These are phyloP conservation scores for Cercospora brassicicola DNA, from an alignment of 2,329 filamentous ascomycete species.

Conservation along the genomic window DNA sequence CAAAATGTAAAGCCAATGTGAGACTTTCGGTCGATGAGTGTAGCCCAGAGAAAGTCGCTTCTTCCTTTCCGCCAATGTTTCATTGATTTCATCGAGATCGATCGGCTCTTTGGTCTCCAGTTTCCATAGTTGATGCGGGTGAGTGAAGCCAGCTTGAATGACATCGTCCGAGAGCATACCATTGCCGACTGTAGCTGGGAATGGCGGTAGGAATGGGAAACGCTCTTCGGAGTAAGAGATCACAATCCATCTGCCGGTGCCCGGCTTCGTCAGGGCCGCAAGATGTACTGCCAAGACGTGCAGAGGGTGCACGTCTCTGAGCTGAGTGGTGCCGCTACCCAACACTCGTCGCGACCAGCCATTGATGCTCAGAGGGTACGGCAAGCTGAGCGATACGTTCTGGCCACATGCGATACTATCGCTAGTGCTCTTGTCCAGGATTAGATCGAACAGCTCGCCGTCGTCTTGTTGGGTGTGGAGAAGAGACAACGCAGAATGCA, in stretches of 20 bases:
- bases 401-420: conserved; percentile 29
- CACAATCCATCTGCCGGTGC: conserved; percentile 42
- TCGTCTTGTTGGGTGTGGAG: conserved; percentile 13
- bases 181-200: conserved; percentile 21
- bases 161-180: conserved; percentile 33
- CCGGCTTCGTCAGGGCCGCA: conserved; percentile 41
- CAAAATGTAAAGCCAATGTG: conserved; percentile 45
- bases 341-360: conserved; percentile 27
- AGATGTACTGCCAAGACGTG: conserved; percentile 45
- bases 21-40: conserved; percentile 40
- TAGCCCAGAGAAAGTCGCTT: conserved; percentile 22
- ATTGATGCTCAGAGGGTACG: conserved; percentile 27
- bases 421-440: conserved; percentile 30
- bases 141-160: conserved; percentile 39
- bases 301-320: conserved; percentile 40
- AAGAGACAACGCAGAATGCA: conserved; percentile 23
- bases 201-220: conserved; percentile 40
- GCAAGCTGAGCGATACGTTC: conserved; percentile 21
- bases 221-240: conserved; percentile 45
- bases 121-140: conserved; percentile 42
- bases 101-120: conserved; percentile 38
- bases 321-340: conserved; percentile 18
- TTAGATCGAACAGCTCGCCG: conserved; percentile 23
- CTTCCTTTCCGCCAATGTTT: conserved; percentile 32
- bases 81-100: conserved; percentile 26